Base-by-base conservation (phyloP, 208 protist species). In the Leishmania braziliensis region DNA sequence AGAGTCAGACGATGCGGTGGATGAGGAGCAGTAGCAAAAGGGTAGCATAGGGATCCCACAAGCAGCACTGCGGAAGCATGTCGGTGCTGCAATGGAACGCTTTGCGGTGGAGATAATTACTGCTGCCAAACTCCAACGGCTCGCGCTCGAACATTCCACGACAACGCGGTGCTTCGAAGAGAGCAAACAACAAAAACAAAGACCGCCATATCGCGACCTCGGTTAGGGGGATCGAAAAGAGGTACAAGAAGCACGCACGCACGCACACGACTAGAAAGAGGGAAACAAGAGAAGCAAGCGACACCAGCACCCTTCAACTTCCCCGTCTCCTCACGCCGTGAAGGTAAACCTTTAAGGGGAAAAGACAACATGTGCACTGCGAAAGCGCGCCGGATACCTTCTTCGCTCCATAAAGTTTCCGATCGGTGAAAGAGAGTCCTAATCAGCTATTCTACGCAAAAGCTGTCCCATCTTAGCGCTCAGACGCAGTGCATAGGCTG, bases 361-460 rank as follows among this genome's bases (percentile, higher is more conserved):
- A 77, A 63, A 26, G 26, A 77, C 51, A 26, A 5, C 43, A 53
- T 1, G 69, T 46, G 43, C 33, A 26, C 66, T 16, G 62, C 29
- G 26, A 73, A 73, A 54, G 43, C 46, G 26, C 26, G 4, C 20
- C n/a, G 6, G 23, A 73, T 68, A 74, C 53, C 51, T 70, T 75
- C n/a, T n/a, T 63, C 29, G 65, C 80, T 53, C 75, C 48, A 71
- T 60, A 9, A 74, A 50, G 3, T 3, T n/a, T 70, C 54, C 60
- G 12, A 76, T 48, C 9, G 66, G 29, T 82, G 63, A 56, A 58
- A 23, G 33, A 62, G 39, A 76, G 66, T 86, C 39, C 70, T 81
- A 83, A 63, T 78, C 75, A 54, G 75, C 76, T 78, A 68, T 79
- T 75, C 74, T 79, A 79, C 63, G 68, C 54, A 75, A 75, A 20